Evolutionary conservation across 306 rosid species (phyloP), one percentile per base, ranked within the genome.

Genomic region (Begonia loranthoides): DNA sequence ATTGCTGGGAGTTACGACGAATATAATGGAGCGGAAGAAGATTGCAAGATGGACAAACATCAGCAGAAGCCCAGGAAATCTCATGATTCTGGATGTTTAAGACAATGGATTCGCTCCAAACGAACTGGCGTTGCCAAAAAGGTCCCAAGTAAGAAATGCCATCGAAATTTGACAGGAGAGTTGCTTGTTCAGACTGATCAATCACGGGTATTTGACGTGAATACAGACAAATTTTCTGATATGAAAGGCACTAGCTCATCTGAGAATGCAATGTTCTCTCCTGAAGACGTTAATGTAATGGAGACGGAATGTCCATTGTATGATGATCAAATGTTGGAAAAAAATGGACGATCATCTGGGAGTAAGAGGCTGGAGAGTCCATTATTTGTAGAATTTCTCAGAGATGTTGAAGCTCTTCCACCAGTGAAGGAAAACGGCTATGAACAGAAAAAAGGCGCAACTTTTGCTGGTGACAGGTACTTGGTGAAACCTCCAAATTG

Each of bases 61-160:
- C 47, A 28, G 9, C 59, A 69, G 65, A 67, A 74, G 66, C 81
- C 55, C 47, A 58, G 33, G 47, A 65, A 59, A 65, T 45, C 65
- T 24, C 34, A 55, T 62, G 36, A 28, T 28, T 61, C 80, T 8
- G 74, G 74, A 58, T 53, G 55, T 55, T 55, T 78, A 44, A 57
- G 68, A 53, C 66, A 46, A 5, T 78, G 84, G 84, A 80, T 54
- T 3, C 62, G 75, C 66, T 74, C 78, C 50, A 78, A 78, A 62
- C 50, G 84, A 67, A 74, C 73, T 17, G 66, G 68, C 9, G 55
- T 66, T 46, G 72, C 59, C n/a, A 70, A 75, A 60, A 74, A 74
- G 67, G 47, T 75, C 53, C 54, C 21, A 38, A 59, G 50, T 44
- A 74, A 59, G 41, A 64, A 41, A 19, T 44, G 65, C 17, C 55